phyloP scores from a whole-genome alignment of 768 basidiomycete genomes.

The Rhodotorula sphaerocarpa region DNA sequence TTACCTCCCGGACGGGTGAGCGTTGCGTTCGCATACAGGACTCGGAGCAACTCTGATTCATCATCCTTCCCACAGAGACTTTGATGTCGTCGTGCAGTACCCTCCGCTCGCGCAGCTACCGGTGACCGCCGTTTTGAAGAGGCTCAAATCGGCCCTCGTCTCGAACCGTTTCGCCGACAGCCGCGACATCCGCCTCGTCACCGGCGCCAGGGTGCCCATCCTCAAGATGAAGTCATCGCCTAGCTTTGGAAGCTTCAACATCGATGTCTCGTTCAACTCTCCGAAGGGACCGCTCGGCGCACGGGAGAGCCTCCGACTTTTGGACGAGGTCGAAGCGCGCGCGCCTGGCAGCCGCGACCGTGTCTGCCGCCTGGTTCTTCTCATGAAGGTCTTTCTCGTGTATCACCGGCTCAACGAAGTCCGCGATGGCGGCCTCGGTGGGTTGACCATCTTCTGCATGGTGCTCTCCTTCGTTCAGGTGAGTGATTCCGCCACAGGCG shows the following conservation, averaged over 20 bases:
- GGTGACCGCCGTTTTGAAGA: background rate
- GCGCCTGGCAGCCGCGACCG: background rate
- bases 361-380: background rate
- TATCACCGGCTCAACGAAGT: background rate
- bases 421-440: background rate
- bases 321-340: background rate
- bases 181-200: background rate
- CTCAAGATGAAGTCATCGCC: conserved; percentile 7
- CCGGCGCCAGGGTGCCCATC: background rate
- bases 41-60: too few species aligned
- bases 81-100: conserved; percentile 12
- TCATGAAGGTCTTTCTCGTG: background rate
- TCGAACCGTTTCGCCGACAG: background rate
- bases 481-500: background rate
- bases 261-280: conserved; percentile 14
- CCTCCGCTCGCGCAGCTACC: background rate
- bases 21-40: background rate
- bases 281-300: background rate
- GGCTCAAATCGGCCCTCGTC: background rate
- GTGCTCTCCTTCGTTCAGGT: conserved; percentile 1
- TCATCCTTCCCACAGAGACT: conserved; percentile 4
- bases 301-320: background rate
- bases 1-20: conserved; percentile 11
- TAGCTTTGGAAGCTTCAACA: conserved; percentile 1
- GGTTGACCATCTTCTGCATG: background rate